These are phyloP conservation scores for Talaromyces islandicus DNA, from an alignment of 2,329 filamentous ascomycete genomes.

Conservation along the genomic window DNA sequence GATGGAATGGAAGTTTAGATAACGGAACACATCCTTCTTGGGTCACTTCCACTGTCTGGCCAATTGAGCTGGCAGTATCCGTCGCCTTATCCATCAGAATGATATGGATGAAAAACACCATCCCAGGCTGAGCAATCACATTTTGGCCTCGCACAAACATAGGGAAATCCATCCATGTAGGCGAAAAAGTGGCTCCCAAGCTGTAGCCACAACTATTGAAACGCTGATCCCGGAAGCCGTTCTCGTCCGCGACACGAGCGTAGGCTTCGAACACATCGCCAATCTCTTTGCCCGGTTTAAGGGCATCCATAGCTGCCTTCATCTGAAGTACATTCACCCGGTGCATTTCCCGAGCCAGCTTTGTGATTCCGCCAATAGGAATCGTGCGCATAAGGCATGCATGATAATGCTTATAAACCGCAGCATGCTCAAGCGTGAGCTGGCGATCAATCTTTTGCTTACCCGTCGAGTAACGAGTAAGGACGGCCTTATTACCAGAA, in stretches of 20 bases:
- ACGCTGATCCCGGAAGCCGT: slow-evolving; percentile 24
- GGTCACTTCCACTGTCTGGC: slow-evolving; percentile 22
- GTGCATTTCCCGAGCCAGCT: slow-evolving; percentile 22
- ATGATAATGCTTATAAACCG: slow-evolving; percentile 29
- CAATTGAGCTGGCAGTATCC: slow-evolving; percentile 28
- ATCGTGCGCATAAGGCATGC: slow-evolving; percentile 29
- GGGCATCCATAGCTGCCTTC: slow-evolving; percentile 20
- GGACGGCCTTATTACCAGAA: slow-evolving; percentile 26
- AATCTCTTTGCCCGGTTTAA: slow-evolving; percentile 22
- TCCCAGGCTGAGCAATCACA: slow-evolving; percentile 17
- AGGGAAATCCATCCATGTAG: slow-evolving; percentile 8
- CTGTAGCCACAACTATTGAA: slow-evolving; percentile 26
- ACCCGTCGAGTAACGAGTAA: slow-evolving; percentile 27
- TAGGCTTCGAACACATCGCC: slow-evolving; percentile 22
- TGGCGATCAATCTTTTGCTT: slow-evolving; percentile 26
- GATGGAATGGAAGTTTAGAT: slow-evolving; percentile 27
- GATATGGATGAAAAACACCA: slow-evolving; percentile 32
- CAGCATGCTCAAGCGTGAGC: slow-evolving; percentile 28
- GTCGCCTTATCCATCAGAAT: slow-evolving; percentile 31
- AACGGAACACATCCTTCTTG: slow-evolving; percentile 23
- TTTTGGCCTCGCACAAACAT: slow-evolving; percentile 7
- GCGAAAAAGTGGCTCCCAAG: slow-evolving; percentile 23
- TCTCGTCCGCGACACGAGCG: slow-evolving; percentile 25
- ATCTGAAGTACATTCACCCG: slow-evolving; percentile 23
- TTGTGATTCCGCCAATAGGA: slow-evolving; percentile 22